Evolutionary conservation across 805 yeast species (phyloP).

Genomic region (Pichia sporocuriosa): DNA sequence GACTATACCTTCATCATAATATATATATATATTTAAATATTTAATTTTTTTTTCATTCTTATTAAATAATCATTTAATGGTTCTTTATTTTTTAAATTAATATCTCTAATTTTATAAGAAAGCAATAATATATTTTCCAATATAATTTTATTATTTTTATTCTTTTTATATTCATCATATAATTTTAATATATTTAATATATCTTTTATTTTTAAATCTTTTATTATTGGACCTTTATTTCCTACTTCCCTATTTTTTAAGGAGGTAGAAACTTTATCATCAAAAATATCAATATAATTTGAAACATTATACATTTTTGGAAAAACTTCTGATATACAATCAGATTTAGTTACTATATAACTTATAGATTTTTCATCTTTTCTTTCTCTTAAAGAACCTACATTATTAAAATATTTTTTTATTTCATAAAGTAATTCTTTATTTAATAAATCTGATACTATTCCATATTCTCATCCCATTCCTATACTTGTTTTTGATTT

Average conservation of each 20-base stretch:
- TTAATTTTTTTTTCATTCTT: constrained; percentile 4
- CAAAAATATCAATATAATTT: not conserved
- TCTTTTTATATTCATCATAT: constrained; percentile 10
- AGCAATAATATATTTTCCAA: constrained; percentile 3
- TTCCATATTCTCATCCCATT: not conserved
- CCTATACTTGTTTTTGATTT: constrained; percentile 4
- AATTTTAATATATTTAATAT: constrained; percentile 8
- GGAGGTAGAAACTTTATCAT: too few relatives aligned
- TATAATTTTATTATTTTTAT: constrained; percentile 13
- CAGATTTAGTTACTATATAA: constrained; percentile 1
- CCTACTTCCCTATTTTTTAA: too few relatives aligned
- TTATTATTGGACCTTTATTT: constrained; percentile 3
- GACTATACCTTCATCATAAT: constrained; percentile 11
- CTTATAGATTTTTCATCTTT: not conserved
- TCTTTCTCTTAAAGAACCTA: not conserved
- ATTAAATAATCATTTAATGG: constrained; percentile 2
- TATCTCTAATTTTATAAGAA: constrained; percentile 2
- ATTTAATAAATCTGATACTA: constrained; percentile 1
- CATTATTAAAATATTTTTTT: constrained; percentile 1
- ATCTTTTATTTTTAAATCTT: not conserved
- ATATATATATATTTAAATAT: constrained; percentile 1
- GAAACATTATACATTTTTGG: constrained; percentile 3
- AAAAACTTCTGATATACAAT: not conserved
- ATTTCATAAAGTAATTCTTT: constrained; percentile 2
- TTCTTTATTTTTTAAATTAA: constrained; percentile 4